phyloP scores from a whole-genome alignment of 306 rosid genomes.

The Betula pendula region DNA sequence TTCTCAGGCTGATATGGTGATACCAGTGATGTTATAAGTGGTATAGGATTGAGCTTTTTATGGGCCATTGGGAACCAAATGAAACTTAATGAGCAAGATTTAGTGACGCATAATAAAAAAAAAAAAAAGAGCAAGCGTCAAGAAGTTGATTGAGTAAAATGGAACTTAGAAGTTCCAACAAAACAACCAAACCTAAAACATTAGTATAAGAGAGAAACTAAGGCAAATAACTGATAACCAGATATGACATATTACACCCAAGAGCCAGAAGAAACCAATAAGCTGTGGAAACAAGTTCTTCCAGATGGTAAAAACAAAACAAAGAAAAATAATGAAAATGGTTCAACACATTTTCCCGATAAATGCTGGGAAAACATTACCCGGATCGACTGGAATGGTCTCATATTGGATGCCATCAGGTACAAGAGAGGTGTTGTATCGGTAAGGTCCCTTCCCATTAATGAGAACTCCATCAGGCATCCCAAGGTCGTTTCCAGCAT shows the following conservation, averaged over 20 bases:
- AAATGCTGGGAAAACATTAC: slow-evolving; percentile 30
- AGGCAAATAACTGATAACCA: neutral
- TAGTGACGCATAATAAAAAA: neutral
- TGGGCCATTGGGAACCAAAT: neutral
- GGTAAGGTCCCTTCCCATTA: slow-evolving; percentile 93
- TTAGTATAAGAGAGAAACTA: neutral
- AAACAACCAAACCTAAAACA: neutral
- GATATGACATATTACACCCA: neutral
- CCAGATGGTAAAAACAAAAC: neutral
- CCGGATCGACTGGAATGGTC: slow-evolving; percentile 68
- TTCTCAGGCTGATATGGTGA: neutral
- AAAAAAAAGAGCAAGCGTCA: neutral
- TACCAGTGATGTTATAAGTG: neutral
- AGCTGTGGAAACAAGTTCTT: neutral
- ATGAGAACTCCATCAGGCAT: slow-evolving; percentile 94
- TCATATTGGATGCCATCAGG: slow-evolving; percentile 58
- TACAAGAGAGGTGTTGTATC: slow-evolving; percentile 73
- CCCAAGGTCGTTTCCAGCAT: slow-evolving; percentile 69
- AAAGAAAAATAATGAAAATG: neutral
- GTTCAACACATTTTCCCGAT: neutral
- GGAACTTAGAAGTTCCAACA: neutral
- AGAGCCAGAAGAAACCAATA: neutral
- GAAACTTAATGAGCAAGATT: neutral
- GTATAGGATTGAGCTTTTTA: neutral
- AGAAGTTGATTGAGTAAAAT: neutral